A percentile compares a stretch with the other conserved stretches of the same genome.
phyloP scores from a whole-genome alignment of 768 basidiomycete genomes.

The Steccherinum ochraceum region DNA sequence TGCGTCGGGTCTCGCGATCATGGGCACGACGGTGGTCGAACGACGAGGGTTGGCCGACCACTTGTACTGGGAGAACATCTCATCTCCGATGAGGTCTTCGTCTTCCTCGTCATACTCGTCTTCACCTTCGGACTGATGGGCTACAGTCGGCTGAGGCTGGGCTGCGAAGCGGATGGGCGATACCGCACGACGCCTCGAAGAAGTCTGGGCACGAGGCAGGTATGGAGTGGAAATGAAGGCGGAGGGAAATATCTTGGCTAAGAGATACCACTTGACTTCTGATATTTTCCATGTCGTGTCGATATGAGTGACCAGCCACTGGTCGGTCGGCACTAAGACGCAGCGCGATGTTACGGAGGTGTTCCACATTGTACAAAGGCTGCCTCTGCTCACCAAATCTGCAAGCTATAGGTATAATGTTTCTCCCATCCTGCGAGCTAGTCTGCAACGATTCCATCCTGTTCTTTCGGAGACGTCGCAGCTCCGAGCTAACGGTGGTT shows the following conservation, averaged over 20 bases:
- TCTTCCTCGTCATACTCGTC: conserved; percentile 21
- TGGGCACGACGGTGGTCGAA: background rate
- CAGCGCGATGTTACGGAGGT: background rate
- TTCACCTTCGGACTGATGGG: conserved; percentile 14
- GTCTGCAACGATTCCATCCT: background rate
- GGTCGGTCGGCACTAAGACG: conserved; percentile 54
- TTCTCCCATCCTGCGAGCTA: background rate
- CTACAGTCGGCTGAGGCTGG: conserved; percentile 13
- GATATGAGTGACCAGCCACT: conserved; percentile 72
- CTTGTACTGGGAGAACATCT: conserved; percentile 20
- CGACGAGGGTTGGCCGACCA: conserved; percentile 7
- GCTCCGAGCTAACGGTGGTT: no score
- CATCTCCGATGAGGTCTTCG: conserved; percentile 25
- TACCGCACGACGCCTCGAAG: conserved; percentile 32
- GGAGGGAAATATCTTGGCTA: conserved; percentile 46
- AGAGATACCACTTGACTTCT: conserved; percentile 57
- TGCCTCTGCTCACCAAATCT: conserved; percentile 44
- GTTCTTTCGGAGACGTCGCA: background rate
- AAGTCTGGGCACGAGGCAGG: conserved; percentile 16
- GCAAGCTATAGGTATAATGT: conserved; percentile 40
- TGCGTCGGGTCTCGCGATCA: background rate
- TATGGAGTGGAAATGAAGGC: conserved; percentile 6
- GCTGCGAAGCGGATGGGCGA: conserved; percentile 67
- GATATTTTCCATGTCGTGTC: conserved; percentile 54
- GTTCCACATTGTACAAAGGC: background rate